phyloP scores from a whole-genome alignment of 345 rosid species.

The Zanthoxylum bungeanum region DNA sequence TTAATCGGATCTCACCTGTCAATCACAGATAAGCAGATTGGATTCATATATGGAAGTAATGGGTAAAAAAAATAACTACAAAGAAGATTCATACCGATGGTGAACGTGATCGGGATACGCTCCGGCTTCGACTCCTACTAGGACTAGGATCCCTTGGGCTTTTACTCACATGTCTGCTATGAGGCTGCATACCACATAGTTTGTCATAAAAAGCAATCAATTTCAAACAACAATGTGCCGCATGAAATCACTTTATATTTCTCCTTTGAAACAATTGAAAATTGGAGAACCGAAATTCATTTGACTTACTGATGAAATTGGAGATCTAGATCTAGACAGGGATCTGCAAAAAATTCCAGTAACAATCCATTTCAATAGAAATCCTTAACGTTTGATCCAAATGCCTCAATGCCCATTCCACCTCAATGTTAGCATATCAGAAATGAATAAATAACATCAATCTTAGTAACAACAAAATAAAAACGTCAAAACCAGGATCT shows the following conservation, averaged over 20 bases:
- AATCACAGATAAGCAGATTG: slow-evolving; percentile 8
- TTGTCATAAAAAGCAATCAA: background rate
- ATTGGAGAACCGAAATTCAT: background rate
- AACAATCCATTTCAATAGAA: slow-evolving; percentile 24
- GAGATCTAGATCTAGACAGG: slow-evolving; percentile 54
- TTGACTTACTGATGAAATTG: slow-evolving; percentile 58
- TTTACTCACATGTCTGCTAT: slow-evolving; percentile 20
- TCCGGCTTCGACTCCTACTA: slow-evolving; percentile 19
- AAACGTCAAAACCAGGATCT: slow-evolving; percentile 11
- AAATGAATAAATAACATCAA: slow-evolving; percentile 17
- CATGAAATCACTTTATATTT: background rate
- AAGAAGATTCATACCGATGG: slow-evolving; percentile 26
- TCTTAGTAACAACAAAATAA: slow-evolving; percentile 20
- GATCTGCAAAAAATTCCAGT: slow-evolving; percentile 59
- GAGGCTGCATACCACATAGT: slow-evolving; percentile 21
- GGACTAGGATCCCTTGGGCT: slow-evolving; percentile 18
- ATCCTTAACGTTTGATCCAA: slow-evolving; percentile 25
- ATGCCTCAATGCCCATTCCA: slow-evolving; percentile 21
- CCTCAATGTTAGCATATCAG: slow-evolving; percentile 24
- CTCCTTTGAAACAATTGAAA: background rate
- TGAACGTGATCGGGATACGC: slow-evolving; percentile 31
- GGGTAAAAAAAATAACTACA: background rate
- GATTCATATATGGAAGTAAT: too few relatives aligned
- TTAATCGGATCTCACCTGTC: slow-evolving; percentile 55
- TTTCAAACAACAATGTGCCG: background rate